Evolutionary conservation across 2,329 filamentous ascomycete species (phyloP), one percentile per base, ranked within the genome.

Genomic region (Sporothrix phasma): DNA sequence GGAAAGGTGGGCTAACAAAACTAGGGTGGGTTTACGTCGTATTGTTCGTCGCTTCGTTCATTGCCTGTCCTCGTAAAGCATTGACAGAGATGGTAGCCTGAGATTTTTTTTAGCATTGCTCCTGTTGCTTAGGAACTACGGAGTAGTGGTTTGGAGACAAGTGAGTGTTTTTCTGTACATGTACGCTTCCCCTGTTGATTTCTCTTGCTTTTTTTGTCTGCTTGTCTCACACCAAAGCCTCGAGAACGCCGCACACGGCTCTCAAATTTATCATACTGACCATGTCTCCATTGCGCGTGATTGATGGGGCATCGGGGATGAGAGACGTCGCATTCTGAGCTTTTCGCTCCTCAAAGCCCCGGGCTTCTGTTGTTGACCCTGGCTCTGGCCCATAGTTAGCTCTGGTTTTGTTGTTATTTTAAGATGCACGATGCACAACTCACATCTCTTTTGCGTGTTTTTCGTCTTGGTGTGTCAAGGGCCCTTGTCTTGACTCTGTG

Each of bases 351-450:
- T n/a, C n/a, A n/a, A n/a, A n/a, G n/a, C n/a, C n/a, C n/a, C n/a
- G n/a, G n/a, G 15, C 11, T 34, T 19, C 10, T 37, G 15, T 13
- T 15, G 34, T n/a, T n/a, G n/a, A n/a, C n/a, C n/a, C n/a, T n/a
- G n/a, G n/a, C n/a, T n/a, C n/a, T n/a, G n/a, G n/a, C n/a, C n/a
- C n/a, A n/a, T n/a, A n/a, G n/a, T n/a, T n/a, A n/a, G n/a, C n/a
- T n/a, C n/a, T n/a, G n/a, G n/a, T 13, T 54, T 39, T 54, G 51
- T 53, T 56, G n/a, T 49, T 61, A 53, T 62, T 62, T 62, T 53
- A 62, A 29, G 46, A 62, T 53, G 24, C 37, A 22, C 22, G 34
- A 54, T 26, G 34, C 45, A 51, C 59, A 15, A 53, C 8, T 19
- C 37, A 15, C 4, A 31, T 41, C 13, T 19, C 15, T 49, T 49